phyloP scores from a whole-genome alignment of 257 asterid species.

The Gentiana macrophylla region DNA sequence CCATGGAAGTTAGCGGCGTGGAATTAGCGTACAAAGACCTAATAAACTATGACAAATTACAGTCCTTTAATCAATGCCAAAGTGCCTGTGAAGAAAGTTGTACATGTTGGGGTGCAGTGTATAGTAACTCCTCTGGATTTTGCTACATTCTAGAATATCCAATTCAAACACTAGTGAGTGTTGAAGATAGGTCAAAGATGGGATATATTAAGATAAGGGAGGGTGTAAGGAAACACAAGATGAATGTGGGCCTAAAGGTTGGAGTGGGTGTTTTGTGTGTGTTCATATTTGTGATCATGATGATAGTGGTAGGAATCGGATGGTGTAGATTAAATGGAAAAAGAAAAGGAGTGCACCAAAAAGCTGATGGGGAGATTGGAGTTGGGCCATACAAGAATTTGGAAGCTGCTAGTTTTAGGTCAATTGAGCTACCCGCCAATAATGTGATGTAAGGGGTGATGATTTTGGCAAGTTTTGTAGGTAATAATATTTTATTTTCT shows the following conservation, averaged over 20 bases:
- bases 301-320: slow-evolving; percentile 33
- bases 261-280: slow-evolving; percentile 52
- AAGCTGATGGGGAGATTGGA: slow-evolving; percentile 42
- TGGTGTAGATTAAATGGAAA: slow-evolving; percentile 29
- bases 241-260: slow-evolving; percentile 30
- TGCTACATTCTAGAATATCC: slow-evolving; percentile 77
- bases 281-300: slow-evolving; percentile 31
- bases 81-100: slow-evolving; percentile 52
- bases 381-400: slow-evolving; percentile 83
- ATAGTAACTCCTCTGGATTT: slow-evolving; percentile 78
- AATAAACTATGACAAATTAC: slow-evolving; percentile 41
- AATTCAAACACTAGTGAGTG: slow-evolving; percentile 41
- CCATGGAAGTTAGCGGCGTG: slow-evolving; percentile 44
- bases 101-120: slow-evolving; percentile 87
- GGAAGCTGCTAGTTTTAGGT: slow-evolving; percentile 76
- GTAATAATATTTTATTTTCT: too few relatives aligned
- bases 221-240: slow-evolving; percentile 33
- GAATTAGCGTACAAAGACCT: slow-evolving; percentile 73
- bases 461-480: slow-evolving; percentile 3
- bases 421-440: slow-evolving; percentile 66
- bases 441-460: slow-evolving; percentile 57
- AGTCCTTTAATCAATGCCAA: slow-evolving; percentile 41
- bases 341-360: slow-evolving; percentile 38
- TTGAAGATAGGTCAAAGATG: slow-evolving; percentile 51
- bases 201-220: slow-evolving; percentile 75